Evolutionary conservation across 257 asterid genomes (phyloP).

Genomic region (Fraxinus anomala): DNA sequence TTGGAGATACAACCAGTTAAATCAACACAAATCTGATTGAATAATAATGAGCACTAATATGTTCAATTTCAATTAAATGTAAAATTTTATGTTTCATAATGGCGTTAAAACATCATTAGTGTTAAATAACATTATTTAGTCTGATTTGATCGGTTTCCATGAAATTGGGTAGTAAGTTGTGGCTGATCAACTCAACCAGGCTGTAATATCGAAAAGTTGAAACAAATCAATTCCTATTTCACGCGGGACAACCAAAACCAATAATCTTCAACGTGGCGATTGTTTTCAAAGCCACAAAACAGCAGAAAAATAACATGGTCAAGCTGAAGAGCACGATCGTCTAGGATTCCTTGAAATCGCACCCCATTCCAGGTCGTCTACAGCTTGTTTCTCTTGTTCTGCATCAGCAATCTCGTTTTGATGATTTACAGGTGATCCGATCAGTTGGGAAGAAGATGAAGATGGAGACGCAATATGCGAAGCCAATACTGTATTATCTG

Average conservation of each 20-base stretch:
- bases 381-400: constrained; percentile 45
- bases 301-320: constrained; percentile 4
- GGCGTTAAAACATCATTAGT: too few species aligned
- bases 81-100: too few species aligned
- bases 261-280: neutral
- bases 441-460: neutral
- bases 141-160: neutral
- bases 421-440: neutral
- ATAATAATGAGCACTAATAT: too few species aligned
- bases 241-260: neutral
- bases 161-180: neutral
- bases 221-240: neutral
- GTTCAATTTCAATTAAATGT: too few species aligned
- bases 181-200: neutral
- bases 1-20: neutral
- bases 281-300: neutral
- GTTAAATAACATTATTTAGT: neutral
- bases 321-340: constrained; percentile 30
- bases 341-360: constrained; percentile 37
- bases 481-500: constrained; percentile 18
- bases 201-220: neutral
- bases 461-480: constrained; percentile 17
- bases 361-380: constrained; percentile 59
- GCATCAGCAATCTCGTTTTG: neutral
- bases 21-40: neutral